Evolutionary conservation across 2,329 filamentous ascomycete species (phyloP).

Genomic region (Clonostachys chloroleuca): DNA sequence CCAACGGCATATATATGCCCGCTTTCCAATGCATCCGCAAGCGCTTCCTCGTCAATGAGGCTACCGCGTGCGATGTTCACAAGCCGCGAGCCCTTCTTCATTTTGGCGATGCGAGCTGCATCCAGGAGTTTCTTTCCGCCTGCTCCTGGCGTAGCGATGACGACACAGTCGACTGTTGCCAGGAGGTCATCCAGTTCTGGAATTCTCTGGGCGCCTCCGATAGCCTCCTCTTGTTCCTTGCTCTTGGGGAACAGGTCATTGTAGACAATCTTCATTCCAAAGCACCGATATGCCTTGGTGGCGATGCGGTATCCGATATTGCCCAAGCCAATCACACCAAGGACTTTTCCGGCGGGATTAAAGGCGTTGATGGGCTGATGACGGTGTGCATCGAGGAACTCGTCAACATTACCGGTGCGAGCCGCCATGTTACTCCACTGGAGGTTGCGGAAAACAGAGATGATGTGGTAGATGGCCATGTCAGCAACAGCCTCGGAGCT

Average conservation of each 20-base stretch:
- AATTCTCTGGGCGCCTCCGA: slow-evolving; percentile 39
- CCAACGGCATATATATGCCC: slow-evolving; percentile 5
- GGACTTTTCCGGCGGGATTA: slow-evolving; percentile 47
- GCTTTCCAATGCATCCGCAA: slow-evolving; percentile 8
- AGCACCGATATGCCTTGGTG: slow-evolving; percentile 44
- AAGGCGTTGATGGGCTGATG: slow-evolving; percentile 46
- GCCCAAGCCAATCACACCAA: slow-evolving; percentile 60
- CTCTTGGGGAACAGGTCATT: slow-evolving; percentile 38
- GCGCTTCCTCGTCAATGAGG: slow-evolving; percentile 7
- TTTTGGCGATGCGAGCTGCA: slow-evolving; percentile 30
- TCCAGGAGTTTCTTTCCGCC: slow-evolving; percentile 33
- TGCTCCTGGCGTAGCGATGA: slow-evolving; percentile 40
- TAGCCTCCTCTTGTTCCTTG: slow-evolving; percentile 29
- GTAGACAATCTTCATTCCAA: slow-evolving; percentile 55
- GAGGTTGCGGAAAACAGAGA: slow-evolving; percentile 53
- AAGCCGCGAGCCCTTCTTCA: slow-evolving; percentile 45
- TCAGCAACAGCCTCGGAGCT: slow-evolving; percentile 60
- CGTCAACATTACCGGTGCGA: slow-evolving; percentile 29
- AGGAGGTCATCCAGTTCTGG: slow-evolving; percentile 40
- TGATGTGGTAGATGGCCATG: slow-evolving; percentile 53
- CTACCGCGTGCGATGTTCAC: slow-evolving; percentile 38
- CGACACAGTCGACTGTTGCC: slow-evolving; percentile 37
- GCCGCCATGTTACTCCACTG: slow-evolving; percentile 49
- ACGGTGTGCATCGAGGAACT: slow-evolving; percentile 49
- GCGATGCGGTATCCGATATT: slow-evolving; percentile 50